Evolutionary conservation across 306 rosid species (phyloP).

Genomic region (Dalbergia oliveri): DNA sequence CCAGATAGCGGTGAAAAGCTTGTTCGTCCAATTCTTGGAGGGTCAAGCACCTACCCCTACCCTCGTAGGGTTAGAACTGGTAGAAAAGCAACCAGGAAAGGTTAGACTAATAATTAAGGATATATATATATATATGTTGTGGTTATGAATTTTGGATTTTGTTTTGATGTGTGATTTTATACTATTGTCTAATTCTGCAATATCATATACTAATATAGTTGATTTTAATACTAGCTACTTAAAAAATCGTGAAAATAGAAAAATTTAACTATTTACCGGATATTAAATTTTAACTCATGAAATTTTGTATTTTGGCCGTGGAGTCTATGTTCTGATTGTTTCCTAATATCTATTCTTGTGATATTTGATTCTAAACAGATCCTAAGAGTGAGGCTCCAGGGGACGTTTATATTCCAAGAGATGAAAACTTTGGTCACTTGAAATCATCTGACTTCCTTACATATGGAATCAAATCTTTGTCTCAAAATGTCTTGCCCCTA

Average conservation of each 20-base stretch:
- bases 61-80: constrained; percentile 92
- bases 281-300: no score
- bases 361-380: constrained; percentile 51
- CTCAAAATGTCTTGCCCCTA: constrained; percentile 55
- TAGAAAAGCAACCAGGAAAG: constrained; percentile 57
- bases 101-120: constrained; percentile 42
- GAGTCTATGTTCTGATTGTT: background rate
- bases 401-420: constrained; percentile 71
- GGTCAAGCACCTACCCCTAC: constrained; percentile 67
- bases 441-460: constrained; percentile 74
- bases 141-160: background rate
- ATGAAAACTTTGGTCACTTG: constrained; percentile 72
- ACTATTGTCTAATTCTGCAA: no score
- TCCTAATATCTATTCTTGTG: background rate
- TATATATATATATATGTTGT: background rate
- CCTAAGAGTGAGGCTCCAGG: constrained; percentile 54
- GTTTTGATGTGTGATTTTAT: no score
- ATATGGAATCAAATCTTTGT: constrained; percentile 63
- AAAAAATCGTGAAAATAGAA: no score
- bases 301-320: no score
- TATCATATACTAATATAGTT: no score
- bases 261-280: no score
- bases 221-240: no score
- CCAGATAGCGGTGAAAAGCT: constrained; percentile 49
- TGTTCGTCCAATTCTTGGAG: constrained; percentile 80